These are phyloP conservation scores for Coccomyxa subellipsoidea DNA, from an alignment of 163 green algal species.

Conservation along the genomic window DNA sequence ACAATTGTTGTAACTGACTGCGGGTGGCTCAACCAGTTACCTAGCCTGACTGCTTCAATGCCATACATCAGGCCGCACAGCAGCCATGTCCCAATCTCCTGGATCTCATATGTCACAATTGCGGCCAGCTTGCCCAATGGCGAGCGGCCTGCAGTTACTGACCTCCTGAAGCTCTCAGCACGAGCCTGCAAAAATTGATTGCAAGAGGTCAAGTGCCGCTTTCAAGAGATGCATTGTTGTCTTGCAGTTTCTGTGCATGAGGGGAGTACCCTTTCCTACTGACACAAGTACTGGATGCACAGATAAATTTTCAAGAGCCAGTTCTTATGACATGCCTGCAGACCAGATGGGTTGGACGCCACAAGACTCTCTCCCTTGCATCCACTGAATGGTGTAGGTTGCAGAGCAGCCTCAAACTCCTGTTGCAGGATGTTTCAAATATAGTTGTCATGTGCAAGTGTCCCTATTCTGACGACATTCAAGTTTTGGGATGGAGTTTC, in stretches of 20 bases:
- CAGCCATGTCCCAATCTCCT: neutral
- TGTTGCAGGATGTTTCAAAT: neutral
- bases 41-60: neutral
- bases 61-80: constrained; percentile 2
- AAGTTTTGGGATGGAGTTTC: too few relatives aligned
- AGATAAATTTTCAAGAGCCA: neutral
- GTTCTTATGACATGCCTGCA: neutral
- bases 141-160: neutral
- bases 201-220: too few relatives aligned
- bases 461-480: too few relatives aligned
- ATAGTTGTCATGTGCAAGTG: too few relatives aligned
- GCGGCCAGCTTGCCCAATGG: neutral
- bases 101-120: neutral
- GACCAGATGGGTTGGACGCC: neutral
- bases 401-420: constrained; percentile 5
- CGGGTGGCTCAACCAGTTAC: neutral
- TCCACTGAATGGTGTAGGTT: constrained; percentile 12
- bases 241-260: too few relatives aligned
- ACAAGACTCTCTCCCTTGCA: constrained; percentile 15
- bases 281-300: too few relatives aligned
- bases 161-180: neutral
- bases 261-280: too few relatives aligned
- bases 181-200: neutral
- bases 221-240: too few relatives aligned
- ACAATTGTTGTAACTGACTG: too few relatives aligned